Base-by-base conservation (phyloP, 306 rosid genomes). In the Sicyos edulis region DNA sequence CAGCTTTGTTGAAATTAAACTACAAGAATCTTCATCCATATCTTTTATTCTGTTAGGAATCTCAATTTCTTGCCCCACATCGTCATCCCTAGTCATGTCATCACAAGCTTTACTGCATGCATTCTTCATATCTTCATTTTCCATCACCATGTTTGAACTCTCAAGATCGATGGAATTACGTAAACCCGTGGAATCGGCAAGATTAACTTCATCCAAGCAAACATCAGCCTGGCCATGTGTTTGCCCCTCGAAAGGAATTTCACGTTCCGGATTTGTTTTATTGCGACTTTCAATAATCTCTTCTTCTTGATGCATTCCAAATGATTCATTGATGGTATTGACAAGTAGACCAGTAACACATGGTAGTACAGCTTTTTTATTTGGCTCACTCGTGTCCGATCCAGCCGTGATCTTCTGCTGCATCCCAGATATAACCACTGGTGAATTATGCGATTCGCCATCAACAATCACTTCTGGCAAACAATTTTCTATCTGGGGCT, bases 231-330 rank as follows among this genome's bases (percentile, higher is more conserved):
- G 45, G 37, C 68, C 66, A 6, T 68, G 32, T 21, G 69, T 65
- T 49, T 83, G 77, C 63, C 58, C 79, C 65, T 82, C 83, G 44
- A 86, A 77, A 65, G 29, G 78, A 73, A 81, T 54, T 75, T 54
- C 54, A 56, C 72, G 53, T 65, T 57, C 81, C 58, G 56, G 81
- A 74, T 56, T 55, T 32, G 32, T 74, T 20, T 45, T 54, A 78
- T 64, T 67, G 65, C 67, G 34, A 70, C 56, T 72, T 78, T 53
- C 83, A 19, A 40, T 11, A 20, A 16, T 15, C 73, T 70, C 78
- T 59, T 73, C 44, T 67, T 73, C 75, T 52, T 50, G 57, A 29
- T 37, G 65, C 74, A 70, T 64, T 45, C 75, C 82, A 50, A 19
- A 37, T 66, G 82, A 77, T 73, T 54, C 75, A 32, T 78, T 78